These are phyloP conservation scores for Cerioporus squamosus DNA, from an alignment of 1,284 basidiomycete genomes.

Conservation along the genomic window DNA sequence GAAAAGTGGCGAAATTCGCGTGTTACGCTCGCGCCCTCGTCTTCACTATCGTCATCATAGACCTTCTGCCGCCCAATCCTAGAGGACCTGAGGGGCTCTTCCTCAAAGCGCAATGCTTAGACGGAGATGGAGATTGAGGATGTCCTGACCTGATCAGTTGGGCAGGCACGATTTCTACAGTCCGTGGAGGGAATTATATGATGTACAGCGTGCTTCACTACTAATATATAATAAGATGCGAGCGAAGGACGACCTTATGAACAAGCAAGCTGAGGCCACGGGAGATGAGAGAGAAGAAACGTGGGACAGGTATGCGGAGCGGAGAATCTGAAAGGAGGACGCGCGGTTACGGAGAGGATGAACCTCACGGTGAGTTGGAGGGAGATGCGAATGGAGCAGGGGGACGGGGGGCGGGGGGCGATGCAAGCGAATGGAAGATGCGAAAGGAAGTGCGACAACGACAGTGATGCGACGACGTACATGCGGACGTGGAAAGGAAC, in stretches of 20 bases:
- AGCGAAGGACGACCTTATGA: slow-evolving; percentile 7
- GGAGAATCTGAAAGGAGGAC: neutral
- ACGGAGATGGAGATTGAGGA: too few species aligned
- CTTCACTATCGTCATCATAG: neutral
- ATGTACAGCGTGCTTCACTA: slow-evolving; percentile 28
- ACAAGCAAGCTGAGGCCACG: neutral
- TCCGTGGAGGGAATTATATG: slow-evolving; percentile 21
- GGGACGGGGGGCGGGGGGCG: neutral
- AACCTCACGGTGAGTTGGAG: neutral
- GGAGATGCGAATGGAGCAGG: neutral
- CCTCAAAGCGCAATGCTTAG: too few species aligned
- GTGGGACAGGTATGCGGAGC: neutral
- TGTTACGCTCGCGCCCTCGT: slow-evolving; percentile 35
- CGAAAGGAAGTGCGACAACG: neutral
- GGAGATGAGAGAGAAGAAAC: neutral
- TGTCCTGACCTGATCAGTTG: neutral
- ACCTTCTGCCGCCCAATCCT: neutral
- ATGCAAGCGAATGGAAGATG: neutral
- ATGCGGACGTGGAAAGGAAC: slow-evolving; percentile 7
- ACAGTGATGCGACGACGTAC: slow-evolving; percentile 14
- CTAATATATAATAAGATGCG: slow-evolving; percentile 14
- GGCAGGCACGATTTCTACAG: slow-evolving; percentile 14
- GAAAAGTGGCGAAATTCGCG: slow-evolving; percentile 48
- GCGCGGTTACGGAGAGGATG: neutral
- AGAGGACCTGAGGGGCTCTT: too few species aligned